A percentile compares a stretch with the other conserved stretches of the same genome.
phyloP scores from a whole-genome alignment of 441 rosid species.

The Omphalea diandra region DNA sequence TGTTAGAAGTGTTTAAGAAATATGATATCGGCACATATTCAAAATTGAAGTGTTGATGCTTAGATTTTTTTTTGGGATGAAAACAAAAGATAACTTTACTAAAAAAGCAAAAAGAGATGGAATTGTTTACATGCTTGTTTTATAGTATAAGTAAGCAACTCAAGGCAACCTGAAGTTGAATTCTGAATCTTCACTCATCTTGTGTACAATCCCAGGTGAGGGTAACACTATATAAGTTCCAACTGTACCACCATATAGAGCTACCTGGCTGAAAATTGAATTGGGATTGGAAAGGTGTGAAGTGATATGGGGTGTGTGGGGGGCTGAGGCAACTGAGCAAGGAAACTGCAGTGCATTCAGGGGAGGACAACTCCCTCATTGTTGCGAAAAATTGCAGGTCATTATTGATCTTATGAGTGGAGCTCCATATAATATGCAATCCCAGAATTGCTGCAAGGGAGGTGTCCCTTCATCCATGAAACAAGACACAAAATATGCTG shows the following conservation, averaged over 20 bases:
- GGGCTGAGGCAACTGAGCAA: slow-evolving; percentile 84
- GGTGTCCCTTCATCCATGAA: slow-evolving; percentile 63
- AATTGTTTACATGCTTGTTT: too few relatives aligned
- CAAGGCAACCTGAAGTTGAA: background rate
- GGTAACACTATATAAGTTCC: slow-evolving; percentile 58
- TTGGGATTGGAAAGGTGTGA: slow-evolving; percentile 60
- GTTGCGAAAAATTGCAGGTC: slow-evolving; percentile 57
- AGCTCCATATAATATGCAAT: slow-evolving; percentile 47
- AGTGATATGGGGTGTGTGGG: slow-evolving; percentile 72
- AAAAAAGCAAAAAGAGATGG: too few relatives aligned
- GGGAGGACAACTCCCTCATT: slow-evolving; percentile 51
- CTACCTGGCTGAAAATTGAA: slow-evolving; percentile 73
- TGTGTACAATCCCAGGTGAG: slow-evolving; percentile 34
- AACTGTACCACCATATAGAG: slow-evolving; percentile 67
- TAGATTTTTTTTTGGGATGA: too few relatives aligned
- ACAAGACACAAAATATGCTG: slow-evolving; percentile 46
- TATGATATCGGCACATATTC: too few relatives aligned
- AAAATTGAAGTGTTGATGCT: too few relatives aligned
- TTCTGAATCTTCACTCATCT: background rate
- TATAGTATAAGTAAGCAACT: too few relatives aligned
- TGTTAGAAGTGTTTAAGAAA: too few relatives aligned
- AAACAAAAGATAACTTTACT: too few relatives aligned
- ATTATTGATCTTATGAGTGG: slow-evolving; percentile 76
- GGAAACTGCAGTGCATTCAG: slow-evolving; percentile 67
- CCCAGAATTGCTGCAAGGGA: slow-evolving; percentile 70